A percentile compares a stretch with the other conserved stretches of the same genome.
phyloP scores from a whole-genome alignment of 1,284 basidiomycete genomes.

The Heterobasidion occidentale region DNA sequence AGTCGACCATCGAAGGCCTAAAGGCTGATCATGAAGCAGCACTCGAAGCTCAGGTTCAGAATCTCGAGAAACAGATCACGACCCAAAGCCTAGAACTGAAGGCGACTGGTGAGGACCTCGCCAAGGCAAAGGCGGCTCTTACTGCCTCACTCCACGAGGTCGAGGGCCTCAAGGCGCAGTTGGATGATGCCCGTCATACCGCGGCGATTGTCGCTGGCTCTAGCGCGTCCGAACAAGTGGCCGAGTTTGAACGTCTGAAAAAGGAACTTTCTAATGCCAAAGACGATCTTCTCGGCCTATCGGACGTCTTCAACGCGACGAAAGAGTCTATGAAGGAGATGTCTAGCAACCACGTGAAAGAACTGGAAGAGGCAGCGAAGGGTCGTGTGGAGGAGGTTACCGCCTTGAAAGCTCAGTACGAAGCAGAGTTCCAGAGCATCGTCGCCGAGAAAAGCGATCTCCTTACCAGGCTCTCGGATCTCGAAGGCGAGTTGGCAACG shows the following conservation, averaged over 20 bases:
- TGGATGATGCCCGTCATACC: conserved; percentile 46
- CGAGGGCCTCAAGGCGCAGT: conserved; percentile 47
- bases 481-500: conserved; percentile 69
- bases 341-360: conserved; percentile 56
- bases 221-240: conserved; percentile 38
- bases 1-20: conserved; percentile 48
- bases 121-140: conserved; percentile 58
- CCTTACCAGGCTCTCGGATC: conserved; percentile 51
- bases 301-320: conserved; percentile 53
- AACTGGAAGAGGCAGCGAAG: conserved; percentile 66
- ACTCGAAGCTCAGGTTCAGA: conserved; percentile 48
- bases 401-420: conserved; percentile 48
- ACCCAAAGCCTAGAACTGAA: conserved; percentile 63
- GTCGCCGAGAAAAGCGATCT: conserved; percentile 53
- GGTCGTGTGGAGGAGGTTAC: conserved; percentile 61
- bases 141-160: conserved; percentile 46
- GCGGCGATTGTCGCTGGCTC: conserved; percentile 29
- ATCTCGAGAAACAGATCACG: conserved; percentile 57
- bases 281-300: conserved; percentile 55
- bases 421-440: conserved; percentile 47
- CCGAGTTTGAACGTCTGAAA: conserved; percentile 46
- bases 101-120: conserved; percentile 74
- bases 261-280: conserved; percentile 51
- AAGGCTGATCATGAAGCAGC: conserved; percentile 52
- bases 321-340: conserved; percentile 65